phyloP scores from a whole-genome alignment of 345 rosid genomes.

The Acer saccharum region DNA sequence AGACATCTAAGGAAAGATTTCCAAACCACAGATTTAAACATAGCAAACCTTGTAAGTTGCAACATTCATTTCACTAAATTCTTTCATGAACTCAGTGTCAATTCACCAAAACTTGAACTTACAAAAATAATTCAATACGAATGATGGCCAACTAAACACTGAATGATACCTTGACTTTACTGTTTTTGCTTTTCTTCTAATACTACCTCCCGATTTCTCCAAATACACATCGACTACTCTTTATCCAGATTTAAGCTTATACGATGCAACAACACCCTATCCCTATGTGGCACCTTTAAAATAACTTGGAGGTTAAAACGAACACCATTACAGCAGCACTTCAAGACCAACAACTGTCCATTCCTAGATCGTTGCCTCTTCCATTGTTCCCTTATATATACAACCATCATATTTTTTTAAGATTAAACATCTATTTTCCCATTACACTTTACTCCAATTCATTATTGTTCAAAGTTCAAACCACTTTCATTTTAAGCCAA shows the following conservation, averaged over 20 bases:
- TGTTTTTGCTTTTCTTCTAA: neutral
- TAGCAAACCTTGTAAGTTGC: neutral
- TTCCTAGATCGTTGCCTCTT: neutral
- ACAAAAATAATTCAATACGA: neutral
- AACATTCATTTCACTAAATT: neutral
- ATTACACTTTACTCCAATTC: neutral
- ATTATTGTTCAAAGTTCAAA: too few relatives aligned
- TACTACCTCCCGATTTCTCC: neutral
- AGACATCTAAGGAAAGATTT: neutral
- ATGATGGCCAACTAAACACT: neutral
- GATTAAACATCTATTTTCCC: neutral
- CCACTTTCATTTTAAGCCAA: neutral
- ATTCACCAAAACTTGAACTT: neutral
- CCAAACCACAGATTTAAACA: neutral
- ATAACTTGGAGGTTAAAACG: neutral
- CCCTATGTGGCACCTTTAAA: neutral
- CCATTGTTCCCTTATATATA: neutral
- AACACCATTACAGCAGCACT: neutral
- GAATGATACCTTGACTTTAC: neutral
- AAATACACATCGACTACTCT: too few relatives aligned
- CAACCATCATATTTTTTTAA: neutral
- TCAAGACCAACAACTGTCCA: neutral
- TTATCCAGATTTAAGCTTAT: too few relatives aligned
- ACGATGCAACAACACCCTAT: too few relatives aligned
- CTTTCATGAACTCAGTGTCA: neutral